Percentiles rank a stretch among this genome's conserved stretches.
Conservation (phyloP, 768 basidiomycete species). For the Brasilioporus rufonigricans region DNA sequence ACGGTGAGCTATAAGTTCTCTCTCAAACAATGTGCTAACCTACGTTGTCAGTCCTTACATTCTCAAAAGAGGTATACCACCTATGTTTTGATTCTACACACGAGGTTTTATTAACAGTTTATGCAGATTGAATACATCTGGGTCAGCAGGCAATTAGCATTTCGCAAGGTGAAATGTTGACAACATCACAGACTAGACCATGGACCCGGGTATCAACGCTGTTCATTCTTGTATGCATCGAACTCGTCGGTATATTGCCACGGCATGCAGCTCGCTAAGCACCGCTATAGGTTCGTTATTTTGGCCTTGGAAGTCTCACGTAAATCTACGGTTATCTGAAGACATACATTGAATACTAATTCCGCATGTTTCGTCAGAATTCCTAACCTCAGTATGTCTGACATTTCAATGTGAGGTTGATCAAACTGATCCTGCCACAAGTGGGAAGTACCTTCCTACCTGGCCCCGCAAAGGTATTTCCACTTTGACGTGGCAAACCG, state of each 20-base stretch:
- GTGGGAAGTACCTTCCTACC: not conserved
- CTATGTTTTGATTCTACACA: too few species aligned
- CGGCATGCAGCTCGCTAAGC: not conserved
- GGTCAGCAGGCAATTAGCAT: not conserved
- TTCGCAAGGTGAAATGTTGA: not conserved
- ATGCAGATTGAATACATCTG: slow-evolving; percentile 11
- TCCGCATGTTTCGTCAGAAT: not conserved
- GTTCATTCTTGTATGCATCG: slow-evolving; percentile 5
- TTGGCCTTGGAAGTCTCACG: not conserved
- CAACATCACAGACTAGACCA: not conserved
- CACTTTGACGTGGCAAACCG: not conserved
- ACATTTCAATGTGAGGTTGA: not conserved
- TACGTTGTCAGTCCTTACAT: slow-evolving; percentile 5
- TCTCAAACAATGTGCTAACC: not conserved
- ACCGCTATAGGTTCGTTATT: slow-evolving; percentile 9
- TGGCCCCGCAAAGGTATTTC: not conserved
- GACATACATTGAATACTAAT: not conserved
- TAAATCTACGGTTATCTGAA: not conserved
- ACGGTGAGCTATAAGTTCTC: not conserved
- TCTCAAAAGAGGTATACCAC: slow-evolving; percentile 5
- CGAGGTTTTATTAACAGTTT: not conserved
- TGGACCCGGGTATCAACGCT: slow-evolving; percentile 11
- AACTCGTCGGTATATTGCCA: not conserved
- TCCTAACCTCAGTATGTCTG: not conserved
- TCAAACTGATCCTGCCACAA: not conserved